Percentiles rank a stretch among this genome's conserved stretches.
These are phyloP conservation scores for Pugionium cornutum DNA, from an alignment of 345 rosid species.

Conservation along the genomic window DNA sequence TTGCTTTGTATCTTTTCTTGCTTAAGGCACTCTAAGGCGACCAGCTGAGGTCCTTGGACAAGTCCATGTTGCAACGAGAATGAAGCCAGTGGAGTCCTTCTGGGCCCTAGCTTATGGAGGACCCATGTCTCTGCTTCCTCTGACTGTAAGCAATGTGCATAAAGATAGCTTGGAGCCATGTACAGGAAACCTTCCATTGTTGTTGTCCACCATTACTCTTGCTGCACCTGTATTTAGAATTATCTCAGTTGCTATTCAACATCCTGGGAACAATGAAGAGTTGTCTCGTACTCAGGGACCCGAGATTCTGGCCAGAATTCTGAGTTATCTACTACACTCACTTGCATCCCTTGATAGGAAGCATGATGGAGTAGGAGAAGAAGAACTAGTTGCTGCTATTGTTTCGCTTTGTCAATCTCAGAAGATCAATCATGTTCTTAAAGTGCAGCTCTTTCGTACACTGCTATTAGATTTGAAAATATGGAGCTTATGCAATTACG, in stretches of 20 bases:
- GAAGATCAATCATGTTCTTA: conserved; percentile 77
- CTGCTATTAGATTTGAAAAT: conserved; percentile 85
- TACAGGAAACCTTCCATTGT: conserved; percentile 56
- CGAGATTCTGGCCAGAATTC: conserved; percentile 81
- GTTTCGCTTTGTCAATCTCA: conserved; percentile 91
- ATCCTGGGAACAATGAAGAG: conserved; percentile 92
- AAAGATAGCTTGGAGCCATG: conserved; percentile 75
- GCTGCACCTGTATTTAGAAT: conserved; percentile 94
- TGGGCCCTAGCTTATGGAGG: conserved; percentile 99
- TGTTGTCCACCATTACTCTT: conserved; percentile 65
- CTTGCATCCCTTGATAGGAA: conserved; percentile 69
- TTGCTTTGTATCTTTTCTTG: conserved; percentile 32
- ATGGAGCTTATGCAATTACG: conserved; percentile 98
- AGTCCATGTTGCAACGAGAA: conserved; percentile 88
- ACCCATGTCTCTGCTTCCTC: conserved; percentile 92
- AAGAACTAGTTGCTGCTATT: conserved; percentile 97
- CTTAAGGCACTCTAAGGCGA: conserved; percentile 72
- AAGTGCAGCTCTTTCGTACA: conserved; percentile 91
- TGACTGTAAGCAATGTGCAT: conserved; percentile 70
- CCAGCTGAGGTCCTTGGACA: conserved; percentile 99
- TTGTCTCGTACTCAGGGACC: conserved; percentile 77
- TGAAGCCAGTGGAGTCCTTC: conserved; percentile 82
- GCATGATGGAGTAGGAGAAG: conserved; percentile 74
- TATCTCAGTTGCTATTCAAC: conserved; percentile 76
- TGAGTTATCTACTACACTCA: conserved; percentile 80